A percentile compares a stretch with the other conserved stretches of the same genome.
Conservation (phyloP, 2,329 filamentous ascomycete genomes). For the Colletotrichum sojae region DNA sequence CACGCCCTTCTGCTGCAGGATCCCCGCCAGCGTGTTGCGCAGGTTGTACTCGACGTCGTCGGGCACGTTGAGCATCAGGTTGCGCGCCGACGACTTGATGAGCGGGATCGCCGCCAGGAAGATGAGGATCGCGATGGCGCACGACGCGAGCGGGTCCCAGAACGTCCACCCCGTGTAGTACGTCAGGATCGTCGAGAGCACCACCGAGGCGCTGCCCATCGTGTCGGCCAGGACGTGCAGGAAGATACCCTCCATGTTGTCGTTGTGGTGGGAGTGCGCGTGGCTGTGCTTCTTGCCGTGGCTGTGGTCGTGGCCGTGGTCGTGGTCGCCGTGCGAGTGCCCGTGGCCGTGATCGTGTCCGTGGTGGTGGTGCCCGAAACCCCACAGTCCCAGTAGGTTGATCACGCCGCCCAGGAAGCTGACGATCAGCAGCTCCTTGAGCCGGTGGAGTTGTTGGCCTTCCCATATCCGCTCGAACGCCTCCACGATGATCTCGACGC, state of each 20-base stretch:
- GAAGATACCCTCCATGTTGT: slow-evolving; percentile 98
- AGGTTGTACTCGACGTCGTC: slow-evolving; percentile 89
- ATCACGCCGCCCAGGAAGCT: slow-evolving; percentile 89
- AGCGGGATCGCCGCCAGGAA: slow-evolving; percentile 93
- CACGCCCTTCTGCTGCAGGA: slow-evolving; percentile 86
- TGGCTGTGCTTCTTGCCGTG: slow-evolving; percentile 59
- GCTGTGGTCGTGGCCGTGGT: slow-evolving; percentile 56
- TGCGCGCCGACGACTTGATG: slow-evolving; percentile 86
- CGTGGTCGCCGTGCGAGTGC: slow-evolving; percentile 57
- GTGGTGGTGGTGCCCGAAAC: slow-evolving; percentile 80
- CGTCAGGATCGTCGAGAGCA: slow-evolving; percentile 89
- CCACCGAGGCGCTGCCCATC: slow-evolving; percentile 93
- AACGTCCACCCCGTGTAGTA: slow-evolving; percentile 91
- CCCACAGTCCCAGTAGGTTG: slow-evolving; percentile 92
- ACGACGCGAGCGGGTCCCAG: slow-evolving; percentile 95
- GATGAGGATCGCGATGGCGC: slow-evolving; percentile 92
- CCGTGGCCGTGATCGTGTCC: slow-evolving; percentile 60
- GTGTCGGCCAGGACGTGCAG: slow-evolving; percentile 96
- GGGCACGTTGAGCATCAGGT: slow-evolving; percentile 86
- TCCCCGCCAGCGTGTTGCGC: slow-evolving; percentile 86
- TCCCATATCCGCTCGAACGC: slow-evolving; percentile 90
- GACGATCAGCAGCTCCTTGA: slow-evolving; percentile 90
- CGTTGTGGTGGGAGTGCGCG: slow-evolving; percentile 76
- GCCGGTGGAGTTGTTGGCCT: slow-evolving; percentile 84
- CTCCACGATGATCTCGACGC: slow-evolving; percentile 95